Evolutionary conservation across 768 basidiomycete species (phyloP), one percentile per base, ranked within the genome.

Genomic region (Hemileccinum rubropunctum): DNA sequence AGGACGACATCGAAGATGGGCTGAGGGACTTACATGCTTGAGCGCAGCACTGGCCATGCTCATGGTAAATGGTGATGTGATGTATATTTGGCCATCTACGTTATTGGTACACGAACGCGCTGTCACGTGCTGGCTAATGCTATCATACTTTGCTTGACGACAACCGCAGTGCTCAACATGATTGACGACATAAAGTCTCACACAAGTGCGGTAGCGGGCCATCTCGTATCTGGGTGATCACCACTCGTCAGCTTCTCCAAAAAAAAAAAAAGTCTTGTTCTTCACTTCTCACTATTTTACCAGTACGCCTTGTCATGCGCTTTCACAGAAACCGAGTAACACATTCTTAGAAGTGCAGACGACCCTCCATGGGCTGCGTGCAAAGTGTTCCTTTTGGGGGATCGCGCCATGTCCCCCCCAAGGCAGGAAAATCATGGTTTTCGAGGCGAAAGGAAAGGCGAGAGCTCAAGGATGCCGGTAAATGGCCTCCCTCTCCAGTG

Each of bases 11-110:
- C 14, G 20, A 30, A 33, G 21, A 5, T 14, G 41, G 27, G n/a
- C 37, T 10, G 35, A n/a, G 17, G 0, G 44, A 58, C 71, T 41
- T 51, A 77, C 76, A 59, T 76, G 75, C 57, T 73, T 78, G 55
- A 75, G 64, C 26, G 67, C 73, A 48, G 57, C 65, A 61, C 73
- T 78, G 58, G 78, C 70, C 77, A 78, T 78, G 36, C 38, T 59
- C 28, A 34, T 46, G 28, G 28, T 9, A 30, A 30, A 28, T 28
- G 9, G 27, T 9, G 9, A 28, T 9, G 27, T 5, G 5, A 28
- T 9, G 27, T 28, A 5, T 4, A 28, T 9, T 5, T 9, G 5
- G 27, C 27, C 27, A 28, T 9, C 27, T 28, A n/a, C n/a, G n/a
- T n/a, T n/a, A n/a, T n/a, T 23, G 23, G 23, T 23, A 23, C 23